These are phyloP conservation scores for Sclerotinia minor DNA, from an alignment of 2,329 filamentous ascomycete genomes.

Conservation along the genomic window DNA sequence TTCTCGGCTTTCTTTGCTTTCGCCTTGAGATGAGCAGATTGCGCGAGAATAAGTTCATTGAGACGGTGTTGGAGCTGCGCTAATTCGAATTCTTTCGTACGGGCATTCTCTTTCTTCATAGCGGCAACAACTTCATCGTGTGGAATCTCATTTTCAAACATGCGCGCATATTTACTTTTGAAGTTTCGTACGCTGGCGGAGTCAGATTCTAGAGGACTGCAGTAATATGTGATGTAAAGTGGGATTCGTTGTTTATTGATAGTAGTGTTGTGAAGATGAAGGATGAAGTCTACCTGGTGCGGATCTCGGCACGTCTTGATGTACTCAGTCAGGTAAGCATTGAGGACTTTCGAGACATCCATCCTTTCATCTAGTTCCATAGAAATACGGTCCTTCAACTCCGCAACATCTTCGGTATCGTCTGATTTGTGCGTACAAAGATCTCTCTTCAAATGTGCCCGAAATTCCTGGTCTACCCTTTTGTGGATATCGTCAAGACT, in stretches of 20 bases:
- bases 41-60: constrained; percentile 37
- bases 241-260: constrained; percentile 34
- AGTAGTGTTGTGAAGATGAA: constrained; percentile 29
- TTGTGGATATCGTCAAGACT: constrained; percentile 35
- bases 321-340: constrained; percentile 27
- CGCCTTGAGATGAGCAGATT: constrained; percentile 37
- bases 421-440: constrained; percentile 29
- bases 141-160: constrained; percentile 34
- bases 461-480: constrained; percentile 31
- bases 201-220: constrained; percentile 30
- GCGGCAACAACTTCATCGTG: constrained; percentile 36
- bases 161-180: constrained; percentile 38
- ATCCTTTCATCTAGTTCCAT: constrained; percentile 28
- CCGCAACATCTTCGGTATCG: constrained; percentile 24
- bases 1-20: constrained; percentile 38
- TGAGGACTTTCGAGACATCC: constrained; percentile 29
- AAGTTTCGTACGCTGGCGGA: constrained; percentile 34
- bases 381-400: constrained; percentile 23
- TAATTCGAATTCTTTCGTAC: constrained; percentile 29
- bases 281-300: constrained; percentile 27
- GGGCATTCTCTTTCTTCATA: constrained; percentile 37
- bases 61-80: constrained; percentile 30
- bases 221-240: constrained; percentile 38
- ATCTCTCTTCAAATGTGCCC: constrained; percentile 34
- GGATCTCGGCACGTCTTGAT: constrained; percentile 22